Evolutionary conservation across 192 early-diverging fungal species (phyloP).

Genomic region (Coemansia interrupta): DNA sequence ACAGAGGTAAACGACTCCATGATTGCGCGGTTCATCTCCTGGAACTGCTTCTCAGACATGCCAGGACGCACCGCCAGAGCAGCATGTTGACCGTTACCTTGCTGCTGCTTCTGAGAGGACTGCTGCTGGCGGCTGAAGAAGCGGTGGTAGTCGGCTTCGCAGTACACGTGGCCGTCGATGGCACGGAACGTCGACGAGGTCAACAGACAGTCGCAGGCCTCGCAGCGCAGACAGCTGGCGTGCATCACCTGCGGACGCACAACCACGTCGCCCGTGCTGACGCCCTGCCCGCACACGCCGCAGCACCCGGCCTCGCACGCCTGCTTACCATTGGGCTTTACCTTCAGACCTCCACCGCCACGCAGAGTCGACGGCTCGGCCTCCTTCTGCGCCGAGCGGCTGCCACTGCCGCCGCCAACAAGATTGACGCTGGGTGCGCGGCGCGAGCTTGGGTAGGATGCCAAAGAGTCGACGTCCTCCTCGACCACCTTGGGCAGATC

Average conservation of each 20-base stretch:
- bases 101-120: background rate
- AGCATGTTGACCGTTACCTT: slow-evolving; percentile 13
- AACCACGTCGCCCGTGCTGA: slow-evolving; percentile 37
- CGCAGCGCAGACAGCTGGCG: slow-evolving; percentile 50
- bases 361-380: slow-evolving; percentile 30
- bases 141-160: slow-evolving; percentile 44
- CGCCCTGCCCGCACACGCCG: slow-evolving; percentile 46
- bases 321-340: background rate
- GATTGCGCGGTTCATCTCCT: slow-evolving; percentile 48
- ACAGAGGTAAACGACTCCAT: slow-evolving; percentile 55
- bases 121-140: slow-evolving; percentile 16
- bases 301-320: slow-evolving; percentile 43
- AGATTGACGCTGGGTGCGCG: slow-evolving; percentile 29
- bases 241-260: slow-evolving; percentile 52
- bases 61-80: slow-evolving; percentile 18
- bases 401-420: slow-evolving; percentile 17
- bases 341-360: slow-evolving; percentile 21
- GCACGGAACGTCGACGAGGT: slow-evolving; percentile 52
- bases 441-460: slow-evolving; percentile 30
- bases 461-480: slow-evolving; percentile 51
- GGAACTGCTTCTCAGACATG: slow-evolving; percentile 41
- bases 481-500: slow-evolving; percentile 51
- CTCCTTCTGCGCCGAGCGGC: background rate
- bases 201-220: slow-evolving; percentile 49
- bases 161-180: slow-evolving; percentile 51